Evolutionary conservation across 345 rosid species (phyloP).

Genomic region (Citrus mangshanensis): DNA sequence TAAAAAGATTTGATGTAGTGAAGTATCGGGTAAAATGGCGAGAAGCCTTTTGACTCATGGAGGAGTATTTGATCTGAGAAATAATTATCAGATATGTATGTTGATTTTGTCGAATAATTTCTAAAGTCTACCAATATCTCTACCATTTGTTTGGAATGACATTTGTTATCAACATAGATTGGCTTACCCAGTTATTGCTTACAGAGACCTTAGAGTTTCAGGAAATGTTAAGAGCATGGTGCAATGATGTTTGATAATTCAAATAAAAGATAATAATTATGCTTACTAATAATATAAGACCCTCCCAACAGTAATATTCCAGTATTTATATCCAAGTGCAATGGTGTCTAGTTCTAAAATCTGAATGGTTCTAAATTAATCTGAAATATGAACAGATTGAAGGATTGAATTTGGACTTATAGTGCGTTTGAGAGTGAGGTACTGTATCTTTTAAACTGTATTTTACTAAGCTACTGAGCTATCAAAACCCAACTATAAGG

Average conservation of each 20-base stretch:
- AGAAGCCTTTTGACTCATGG: not conserved
- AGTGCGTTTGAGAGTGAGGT: too few species aligned
- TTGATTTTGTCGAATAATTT: not conserved
- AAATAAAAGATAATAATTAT: too few species aligned
- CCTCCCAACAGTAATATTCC: too few species aligned
- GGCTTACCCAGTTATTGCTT: not conserved
- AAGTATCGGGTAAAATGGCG: not conserved
- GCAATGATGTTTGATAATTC: not conserved
- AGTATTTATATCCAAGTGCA: too few species aligned
- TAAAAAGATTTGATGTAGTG: not conserved
- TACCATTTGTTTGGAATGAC: not conserved
- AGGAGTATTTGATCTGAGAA: not conserved
- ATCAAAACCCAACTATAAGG: too few species aligned
- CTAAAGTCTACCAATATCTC: not conserved
- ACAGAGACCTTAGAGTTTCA: not conserved
- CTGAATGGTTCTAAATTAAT: too few species aligned
- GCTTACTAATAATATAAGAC: too few species aligned
- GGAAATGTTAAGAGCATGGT: not conserved
- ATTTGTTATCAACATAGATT: not conserved
- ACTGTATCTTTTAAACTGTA: fast-evolving
- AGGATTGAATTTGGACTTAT: too few species aligned
- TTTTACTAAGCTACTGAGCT: too few species aligned
- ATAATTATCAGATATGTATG: not conserved
- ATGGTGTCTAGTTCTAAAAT: too few species aligned
- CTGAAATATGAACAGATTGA: too few species aligned